Base-by-base conservation (phyloP, 305 asterid genomes). In the Fraxinus albicans region DNA sequence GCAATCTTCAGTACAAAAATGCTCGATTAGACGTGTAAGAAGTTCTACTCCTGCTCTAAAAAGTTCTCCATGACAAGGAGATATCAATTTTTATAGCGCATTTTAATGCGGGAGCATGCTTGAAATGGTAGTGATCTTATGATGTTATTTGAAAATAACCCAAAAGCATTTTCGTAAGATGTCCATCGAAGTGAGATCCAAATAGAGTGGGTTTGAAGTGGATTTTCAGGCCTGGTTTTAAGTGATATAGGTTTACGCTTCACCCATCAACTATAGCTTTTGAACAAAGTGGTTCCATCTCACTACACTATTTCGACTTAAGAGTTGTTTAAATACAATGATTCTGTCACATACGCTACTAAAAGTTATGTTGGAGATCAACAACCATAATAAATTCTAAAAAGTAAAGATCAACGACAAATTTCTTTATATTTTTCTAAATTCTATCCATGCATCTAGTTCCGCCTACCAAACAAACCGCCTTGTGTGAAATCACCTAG, bases 401-500 rank as follows among this genome's bases (percentile, higher is more conserved):
- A 58, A 2, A 19, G 0, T 58, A 21, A 19, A 21, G 29, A 58
- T 9, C 12, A 31, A 15, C 8, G 19, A 6, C 25, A 3, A 2
- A 33, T n/a, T 33, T 58, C 27, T 58, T 58, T 58, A n/a, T 7
- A 19, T 9, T 15, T 15, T 6, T 6, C 44, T 72, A 2, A 34
- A 72, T 33, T 36, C 25, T 33, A n/a, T 73, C 6, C 12, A 38
- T 73, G 29, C 77, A 13, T 35, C 47, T 34, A 34, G 36, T 31
- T 72, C 44, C 6, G 40, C 76, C 76, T 29, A 33, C 76, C 42
- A 15, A 58, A 2, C 69, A 58, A 72, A 31, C 76, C 76, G 42
- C 12, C 27, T 73, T 13, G 77, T 78, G 85, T 78, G 79, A 82
- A 78, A 50, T 84, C 75, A 81, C 67, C 50, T 21, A 0, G 70